Percentiles rank a stretch among this genome's conserved stretches.
Evolutionary conservation across 139 green algal species (phyloP).

Genomic region (Auxenochlorella pyrenoidosa): DNA sequence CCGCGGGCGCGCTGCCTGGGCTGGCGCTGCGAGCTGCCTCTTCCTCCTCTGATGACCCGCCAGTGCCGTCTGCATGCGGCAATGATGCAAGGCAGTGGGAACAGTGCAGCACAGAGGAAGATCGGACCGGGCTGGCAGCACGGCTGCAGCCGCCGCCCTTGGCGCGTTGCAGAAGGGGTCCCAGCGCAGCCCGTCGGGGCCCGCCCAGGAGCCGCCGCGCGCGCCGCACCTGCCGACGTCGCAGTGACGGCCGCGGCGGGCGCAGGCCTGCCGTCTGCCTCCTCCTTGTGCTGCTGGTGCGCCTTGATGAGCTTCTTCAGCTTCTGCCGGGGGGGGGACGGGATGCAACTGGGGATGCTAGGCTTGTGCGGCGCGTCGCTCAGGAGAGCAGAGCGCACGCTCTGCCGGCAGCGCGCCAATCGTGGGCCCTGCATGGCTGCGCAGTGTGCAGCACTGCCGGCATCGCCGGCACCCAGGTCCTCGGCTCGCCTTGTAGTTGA

Average conservation of each 20-base stretch:
- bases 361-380: background rate
- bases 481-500: constrained; percentile 56
- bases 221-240: background rate
- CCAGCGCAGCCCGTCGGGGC: too few relatives aligned
- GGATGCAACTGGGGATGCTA: background rate
- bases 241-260: background rate
- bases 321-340: constrained; percentile 9
- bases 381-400: too few relatives aligned
- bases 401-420: background rate
- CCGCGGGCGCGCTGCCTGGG: too few relatives aligned
- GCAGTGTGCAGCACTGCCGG: background rate
- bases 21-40: background rate
- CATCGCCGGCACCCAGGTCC: too few relatives aligned
- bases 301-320: constrained; percentile 50
- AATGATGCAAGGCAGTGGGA: too few relatives aligned
- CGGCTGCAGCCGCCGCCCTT: too few relatives aligned
- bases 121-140: too few relatives aligned
- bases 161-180: too few relatives aligned
- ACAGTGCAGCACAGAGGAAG: too few relatives aligned
- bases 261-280: background rate
- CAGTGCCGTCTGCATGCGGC: background rate
- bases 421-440: background rate
- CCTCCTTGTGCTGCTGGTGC: background rate
- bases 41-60: background rate
- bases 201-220: too few relatives aligned